These are phyloP conservation scores for Macrotyloma uniflorum DNA, from an alignment of 306 rosid genomes.

Conservation along the genomic window DNA sequence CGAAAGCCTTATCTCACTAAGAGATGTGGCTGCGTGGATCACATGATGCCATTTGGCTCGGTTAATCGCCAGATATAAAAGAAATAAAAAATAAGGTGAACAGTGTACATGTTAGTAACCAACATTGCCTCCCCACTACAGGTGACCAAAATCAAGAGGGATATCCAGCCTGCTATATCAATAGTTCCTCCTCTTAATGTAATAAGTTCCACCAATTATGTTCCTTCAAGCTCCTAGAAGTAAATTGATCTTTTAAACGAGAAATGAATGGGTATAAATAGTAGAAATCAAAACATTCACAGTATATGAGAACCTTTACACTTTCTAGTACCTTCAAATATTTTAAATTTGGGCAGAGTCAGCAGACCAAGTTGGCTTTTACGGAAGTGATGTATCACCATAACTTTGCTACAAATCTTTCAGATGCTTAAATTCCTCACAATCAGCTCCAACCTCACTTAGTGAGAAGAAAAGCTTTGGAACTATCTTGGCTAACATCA, in stretches of 20 bases:
- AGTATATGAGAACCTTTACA: constrained; percentile 38
- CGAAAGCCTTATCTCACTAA: not conserved
- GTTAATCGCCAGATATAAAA: constrained; percentile 10
- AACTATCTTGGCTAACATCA: constrained; percentile 87
- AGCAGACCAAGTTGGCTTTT: constrained; percentile 42
- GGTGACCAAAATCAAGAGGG: constrained; percentile 11
- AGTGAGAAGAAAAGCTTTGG: constrained; percentile 80
- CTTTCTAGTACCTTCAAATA: constrained; percentile 32
- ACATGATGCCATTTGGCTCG: not conserved
- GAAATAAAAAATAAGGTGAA: constrained; percentile 24
- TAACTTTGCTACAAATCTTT: constrained; percentile 54
- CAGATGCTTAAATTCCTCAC: constrained; percentile 82
- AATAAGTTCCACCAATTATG: constrained; percentile 42
- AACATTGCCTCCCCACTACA: constrained; percentile 33
- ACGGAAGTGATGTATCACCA: constrained; percentile 32
- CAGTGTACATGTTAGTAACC: constrained; percentile 32
- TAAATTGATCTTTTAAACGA: constrained; percentile 38
- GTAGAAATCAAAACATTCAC: constrained; percentile 28
- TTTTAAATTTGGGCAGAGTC: constrained; percentile 37
- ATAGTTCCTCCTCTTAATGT: constrained; percentile 33
- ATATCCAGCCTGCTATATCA: constrained; percentile 38
- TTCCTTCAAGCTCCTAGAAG: constrained; percentile 44
- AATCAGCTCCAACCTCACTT: constrained; percentile 76
- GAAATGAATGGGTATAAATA: constrained; percentile 31
- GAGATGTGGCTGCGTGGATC: not conserved